Evolutionary conservation across 352 stramenopile species (phyloP).

Genomic region (Salisapilia sapeloensis): DNA sequence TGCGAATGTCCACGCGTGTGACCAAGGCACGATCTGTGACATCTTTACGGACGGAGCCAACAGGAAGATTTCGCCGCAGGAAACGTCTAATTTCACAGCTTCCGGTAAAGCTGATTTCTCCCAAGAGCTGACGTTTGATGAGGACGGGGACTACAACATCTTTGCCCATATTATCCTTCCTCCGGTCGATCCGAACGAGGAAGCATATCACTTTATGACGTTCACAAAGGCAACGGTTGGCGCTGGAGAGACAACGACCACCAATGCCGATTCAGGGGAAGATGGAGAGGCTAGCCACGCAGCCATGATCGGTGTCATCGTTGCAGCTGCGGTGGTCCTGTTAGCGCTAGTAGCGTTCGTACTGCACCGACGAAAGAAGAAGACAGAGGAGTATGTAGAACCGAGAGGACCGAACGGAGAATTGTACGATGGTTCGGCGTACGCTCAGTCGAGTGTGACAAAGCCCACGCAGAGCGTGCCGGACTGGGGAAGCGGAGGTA

Average conservation of each 20-base stretch:
- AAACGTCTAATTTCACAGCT: slow-evolving; percentile 64
- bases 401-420: no score
- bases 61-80: slow-evolving; percentile 48
- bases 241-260: slow-evolving; percentile 5
- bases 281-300: slow-evolving; percentile 26
- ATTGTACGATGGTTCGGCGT: no score
- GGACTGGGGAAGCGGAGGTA: no score
- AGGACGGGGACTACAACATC: slow-evolving; percentile 39
- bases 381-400: no score
- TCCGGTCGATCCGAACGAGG: slow-evolving; percentile 20
- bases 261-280: slow-evolving; percentile 5
- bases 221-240: slow-evolving; percentile 32
- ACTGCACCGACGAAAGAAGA: slow-evolving; percentile 32
- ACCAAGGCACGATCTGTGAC: slow-evolving; percentile 45
- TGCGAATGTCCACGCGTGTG: slow-evolving; percentile 63
- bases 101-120: slow-evolving; percentile 35
- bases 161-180: slow-evolving; percentile 65
- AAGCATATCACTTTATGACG: slow-evolving; percentile 67
- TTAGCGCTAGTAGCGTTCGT: slow-evolving; percentile 24
- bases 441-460: no score
- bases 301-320: slow-evolving; percentile 21
- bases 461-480: no score
- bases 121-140: slow-evolving; percentile 33
- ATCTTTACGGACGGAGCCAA: slow-evolving; percentile 46
- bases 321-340: slow-evolving; percentile 19